Evolutionary conservation across 768 basidiomycete genomes (phyloP).

Genomic region (Xerocomus spinulosus): DNA sequence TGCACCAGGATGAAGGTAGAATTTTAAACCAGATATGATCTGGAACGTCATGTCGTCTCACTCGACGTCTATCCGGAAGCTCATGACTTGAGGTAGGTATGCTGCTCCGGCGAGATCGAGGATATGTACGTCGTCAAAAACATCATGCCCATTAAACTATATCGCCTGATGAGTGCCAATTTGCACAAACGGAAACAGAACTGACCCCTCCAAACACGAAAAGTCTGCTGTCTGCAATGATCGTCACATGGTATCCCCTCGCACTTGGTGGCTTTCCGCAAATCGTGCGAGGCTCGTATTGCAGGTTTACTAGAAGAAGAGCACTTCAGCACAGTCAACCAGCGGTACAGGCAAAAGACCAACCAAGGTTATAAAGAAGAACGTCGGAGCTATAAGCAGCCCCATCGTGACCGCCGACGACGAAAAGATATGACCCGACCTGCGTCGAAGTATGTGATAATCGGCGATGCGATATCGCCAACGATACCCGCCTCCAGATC

Average conservation of each 20-base stretch:
- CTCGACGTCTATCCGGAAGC: slow-evolving; percentile 53
- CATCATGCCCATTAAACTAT: slow-evolving; percentile 69
- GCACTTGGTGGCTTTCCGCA: slow-evolving; percentile 65
- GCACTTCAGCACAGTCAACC: background rate
- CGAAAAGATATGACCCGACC: slow-evolving; percentile 88
- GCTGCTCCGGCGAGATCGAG: slow-evolving; percentile 84
- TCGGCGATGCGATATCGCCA: slow-evolving; percentile 43
- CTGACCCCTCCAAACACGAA: slow-evolving; percentile 76
- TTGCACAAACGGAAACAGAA: background rate
- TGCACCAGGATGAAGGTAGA: background rate
- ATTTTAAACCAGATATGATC: background rate
- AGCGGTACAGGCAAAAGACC: slow-evolving; percentile 3
- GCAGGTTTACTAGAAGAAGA: slow-evolving; percentile 60
- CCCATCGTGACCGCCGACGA: slow-evolving; percentile 87
- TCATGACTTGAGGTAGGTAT: slow-evolving; percentile 87
- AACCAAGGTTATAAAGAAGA: slow-evolving; percentile 84
- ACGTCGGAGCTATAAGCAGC: slow-evolving; percentile 68
- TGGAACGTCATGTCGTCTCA: slow-evolving; percentile 8
- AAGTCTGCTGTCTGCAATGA: slow-evolving; percentile 79
- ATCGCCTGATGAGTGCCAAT: slow-evolving; percentile 11
- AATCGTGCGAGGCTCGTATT: slow-evolving; percentile 71
- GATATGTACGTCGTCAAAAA: slow-evolving; percentile 81
- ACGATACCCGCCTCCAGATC: slow-evolving; percentile 26
- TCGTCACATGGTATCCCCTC: slow-evolving; percentile 81
- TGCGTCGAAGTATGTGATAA: slow-evolving; percentile 85